Evolutionary conservation across 1,284 basidiomycete genomes (phyloP), one percentile per base, ranked within the genome.

Genomic region (Rhodotorula sp.): DNA sequence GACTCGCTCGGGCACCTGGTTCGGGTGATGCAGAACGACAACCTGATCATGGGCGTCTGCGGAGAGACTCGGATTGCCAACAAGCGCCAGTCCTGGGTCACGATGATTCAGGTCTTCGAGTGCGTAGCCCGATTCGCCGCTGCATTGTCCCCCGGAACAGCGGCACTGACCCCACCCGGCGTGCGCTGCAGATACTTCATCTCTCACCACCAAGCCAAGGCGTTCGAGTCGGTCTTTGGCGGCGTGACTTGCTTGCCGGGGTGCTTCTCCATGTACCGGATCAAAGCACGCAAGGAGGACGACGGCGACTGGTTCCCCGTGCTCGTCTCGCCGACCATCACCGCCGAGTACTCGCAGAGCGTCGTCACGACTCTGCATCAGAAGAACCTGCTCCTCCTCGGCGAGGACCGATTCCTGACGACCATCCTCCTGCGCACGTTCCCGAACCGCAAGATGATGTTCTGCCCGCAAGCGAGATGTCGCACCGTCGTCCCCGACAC

Each of bases 361-460:
- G 89, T 92, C 76, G 95, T 99, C 56, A 89, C 89, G 10, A 98
- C 97, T 0, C 84, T 99, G 14, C 97, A 99, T 83, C 92, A 99
- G 85, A 99, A 99, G 86, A 99, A 99, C 80, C 86, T 99, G 57
- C 86, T 99, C 1, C 85, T 99, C 23, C 88, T 99, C 39, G 97
- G 97, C 76, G 97, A 99, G 84, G 97, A 99, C 87, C 93, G 97
- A 51, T 99, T 99, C 86, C 83, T 99, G 68, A 97, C 95, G 23
- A 97, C 94, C 15, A 90, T 93, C 78, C 88, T 97, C 78, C 85
- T 99, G 31, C 89, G 96, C 47, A 96, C 96, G 3, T 99, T 99
- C 85, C 97, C 97, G 23, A 92, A 94, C 80, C 88, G 97, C 75
- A 98, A 98, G 84, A 99, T 99, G 93, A 92, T 99, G 87, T 99